Conservation (phyloP, 2,329 filamentous ascomycete species). For the Fusarium virguliforme region DNA sequence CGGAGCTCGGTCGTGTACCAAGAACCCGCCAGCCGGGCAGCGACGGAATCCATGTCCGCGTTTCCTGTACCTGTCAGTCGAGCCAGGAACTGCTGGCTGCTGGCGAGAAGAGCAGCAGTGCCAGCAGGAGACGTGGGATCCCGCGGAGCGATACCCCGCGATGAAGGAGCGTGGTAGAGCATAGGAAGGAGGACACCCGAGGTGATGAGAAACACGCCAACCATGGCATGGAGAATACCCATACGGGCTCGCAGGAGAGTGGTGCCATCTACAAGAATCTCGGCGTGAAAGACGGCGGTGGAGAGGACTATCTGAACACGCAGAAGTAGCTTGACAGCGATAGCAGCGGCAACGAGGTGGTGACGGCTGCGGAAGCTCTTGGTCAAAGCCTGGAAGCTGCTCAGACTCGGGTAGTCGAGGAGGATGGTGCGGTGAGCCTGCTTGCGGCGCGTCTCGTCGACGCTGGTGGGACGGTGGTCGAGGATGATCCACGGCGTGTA, state of each 20-base stretch:
- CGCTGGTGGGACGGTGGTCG: slow-evolving; percentile 44
- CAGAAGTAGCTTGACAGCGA: slow-evolving; percentile 46
- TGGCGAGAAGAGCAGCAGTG: slow-evolving; percentile 47
- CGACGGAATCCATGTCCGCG: slow-evolving; percentile 44
- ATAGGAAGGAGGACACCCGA: slow-evolving; percentile 45
- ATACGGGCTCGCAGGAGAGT: slow-evolving; percentile 40
- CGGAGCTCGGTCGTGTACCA: slow-evolving; percentile 51
- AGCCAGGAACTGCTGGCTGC: slow-evolving; percentile 47
- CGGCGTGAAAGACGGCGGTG: slow-evolving; percentile 48
- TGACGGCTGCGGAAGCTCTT: slow-evolving; percentile 47
- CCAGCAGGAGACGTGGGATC: slow-evolving; percentile 51
- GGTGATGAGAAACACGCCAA: slow-evolving; percentile 45
- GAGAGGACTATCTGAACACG: slow-evolving; percentile 50
- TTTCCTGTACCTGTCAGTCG: slow-evolving; percentile 48
- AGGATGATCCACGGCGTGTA: slow-evolving; percentile 54
- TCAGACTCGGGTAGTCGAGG: slow-evolving; percentile 49
- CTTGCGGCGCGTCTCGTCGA: slow-evolving; percentile 50
- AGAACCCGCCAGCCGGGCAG: slow-evolving; percentile 46
- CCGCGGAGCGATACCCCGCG: slow-evolving; percentile 49
- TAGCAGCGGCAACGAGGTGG: slow-evolving; percentile 48
- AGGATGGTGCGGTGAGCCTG: slow-evolving; percentile 50
- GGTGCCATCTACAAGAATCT: slow-evolving; percentile 41
- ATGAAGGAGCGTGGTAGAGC: slow-evolving; percentile 50
- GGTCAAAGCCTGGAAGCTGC: slow-evolving; percentile 43
- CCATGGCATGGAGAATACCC: slow-evolving; percentile 47